Percentiles rank a stretch among this genome's conserved stretches.
These are phyloP conservation scores for Sphaerobolus stellatus DNA, from an alignment of 1,284 basidiomycete species.

Conservation along the genomic window DNA sequence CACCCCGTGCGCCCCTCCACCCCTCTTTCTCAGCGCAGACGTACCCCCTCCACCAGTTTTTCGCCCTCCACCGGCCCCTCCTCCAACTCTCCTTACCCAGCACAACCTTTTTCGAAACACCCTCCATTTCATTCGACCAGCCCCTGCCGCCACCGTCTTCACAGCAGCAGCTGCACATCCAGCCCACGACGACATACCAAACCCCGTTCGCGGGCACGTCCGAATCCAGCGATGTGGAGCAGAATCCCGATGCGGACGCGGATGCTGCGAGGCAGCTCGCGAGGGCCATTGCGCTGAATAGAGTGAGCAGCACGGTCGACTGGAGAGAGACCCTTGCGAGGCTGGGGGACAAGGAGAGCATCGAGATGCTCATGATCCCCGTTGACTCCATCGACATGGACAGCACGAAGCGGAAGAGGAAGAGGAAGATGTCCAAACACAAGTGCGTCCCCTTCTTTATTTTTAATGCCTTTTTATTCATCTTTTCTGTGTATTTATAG, in stretches of 20 bases:
- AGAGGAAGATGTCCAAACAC: conserved; percentile 90
- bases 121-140: conserved; percentile 19
- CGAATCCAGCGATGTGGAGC: conserved; percentile 11
- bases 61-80: conserved; percentile 72
- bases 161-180: too few relatives aligned
- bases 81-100: conserved; percentile 60
- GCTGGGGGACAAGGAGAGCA: conserved; percentile 41
- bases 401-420: conserved; percentile 76
- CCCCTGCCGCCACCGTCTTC: conserved; percentile 27
- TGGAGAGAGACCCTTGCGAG: conserved; percentile 65
- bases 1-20: conserved; percentile 36
- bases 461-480: conserved; percentile 1
- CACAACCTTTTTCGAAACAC: conserved; percentile 55
- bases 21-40: conserved; percentile 61
- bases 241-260: conserved; percentile 62
- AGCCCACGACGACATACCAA: too few relatives aligned
- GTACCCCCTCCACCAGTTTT: conserved; percentile 76
- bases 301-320: conserved; percentile 54
- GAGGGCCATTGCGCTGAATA: conserved; percentile 62
- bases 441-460: conserved; percentile 55
- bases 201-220: conserved; percentile 18
- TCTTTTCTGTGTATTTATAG: conserved; percentile 20
- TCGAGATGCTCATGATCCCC: conserved; percentile 27
- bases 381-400: conserved; percentile 65
- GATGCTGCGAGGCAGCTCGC: conserved; percentile 73